Percentiles rank a stretch among this genome's conserved stretches.
Evolutionary conservation across 371 early-diverging fungal species (phyloP).

Genomic region (Batrachochytrium dendrobatidis): DNA sequence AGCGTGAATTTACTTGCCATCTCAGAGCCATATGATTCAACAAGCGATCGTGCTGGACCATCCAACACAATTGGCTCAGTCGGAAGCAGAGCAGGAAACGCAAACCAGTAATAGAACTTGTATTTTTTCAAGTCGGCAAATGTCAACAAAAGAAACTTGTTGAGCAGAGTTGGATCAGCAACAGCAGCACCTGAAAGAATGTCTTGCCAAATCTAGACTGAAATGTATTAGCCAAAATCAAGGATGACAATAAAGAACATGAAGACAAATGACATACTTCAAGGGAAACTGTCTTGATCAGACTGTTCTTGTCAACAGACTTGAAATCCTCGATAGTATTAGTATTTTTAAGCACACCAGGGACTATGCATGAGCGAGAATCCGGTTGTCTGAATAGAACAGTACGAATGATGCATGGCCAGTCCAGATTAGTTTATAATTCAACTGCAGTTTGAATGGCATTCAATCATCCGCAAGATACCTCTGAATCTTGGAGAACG

Average conservation of each 20-base stretch:
- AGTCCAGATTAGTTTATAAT: background rate
- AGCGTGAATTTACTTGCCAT: background rate
- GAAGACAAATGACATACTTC: conserved; percentile 34
- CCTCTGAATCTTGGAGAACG: background rate
- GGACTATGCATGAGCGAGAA: conserved; percentile 23
- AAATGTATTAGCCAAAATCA: background rate
- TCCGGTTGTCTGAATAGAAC: background rate
- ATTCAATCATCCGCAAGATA: too few species aligned
- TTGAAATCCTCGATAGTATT: conserved; percentile 91
- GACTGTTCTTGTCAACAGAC: conserved; percentile 58
- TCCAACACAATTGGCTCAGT: background rate
- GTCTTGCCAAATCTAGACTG: conserved; percentile 53
- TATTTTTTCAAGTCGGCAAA: conserved; percentile 92
- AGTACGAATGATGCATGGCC: conserved; percentile 43
- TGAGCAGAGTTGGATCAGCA: conserved; percentile 51
- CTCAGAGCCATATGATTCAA: background rate
- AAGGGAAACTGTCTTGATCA: conserved; percentile 54
- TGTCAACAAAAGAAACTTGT: conserved; percentile 64
- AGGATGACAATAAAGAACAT: background rate
- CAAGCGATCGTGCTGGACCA: background rate
- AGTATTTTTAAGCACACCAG: conserved; percentile 68
- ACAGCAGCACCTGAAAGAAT: conserved; percentile 61
- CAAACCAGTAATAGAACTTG: conserved; percentile 89
- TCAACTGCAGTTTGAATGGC: background rate
- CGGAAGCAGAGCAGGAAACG: conserved; percentile 69